phyloP scores from a whole-genome alignment of 352 stramenopile genomes.

The Peronospora farinosa region DNA sequence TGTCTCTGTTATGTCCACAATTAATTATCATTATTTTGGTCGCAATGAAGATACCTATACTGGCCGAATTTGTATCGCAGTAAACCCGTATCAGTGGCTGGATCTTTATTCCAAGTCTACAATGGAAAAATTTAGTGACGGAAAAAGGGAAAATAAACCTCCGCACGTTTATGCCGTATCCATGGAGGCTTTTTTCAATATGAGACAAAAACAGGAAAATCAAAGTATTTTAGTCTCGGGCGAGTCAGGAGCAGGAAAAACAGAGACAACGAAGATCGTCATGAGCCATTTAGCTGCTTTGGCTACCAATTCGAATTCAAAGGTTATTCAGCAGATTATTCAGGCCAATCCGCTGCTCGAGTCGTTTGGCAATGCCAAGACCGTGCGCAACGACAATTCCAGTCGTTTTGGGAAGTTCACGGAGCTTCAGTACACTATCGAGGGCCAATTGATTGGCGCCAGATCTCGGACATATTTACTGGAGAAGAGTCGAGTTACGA shows the following conservation, averaged over 20 bases:
- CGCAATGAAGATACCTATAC: slow-evolving; percentile 65
- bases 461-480: slow-evolving; percentile 87
- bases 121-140: slow-evolving; percentile 74
- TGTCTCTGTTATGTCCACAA: slow-evolving; percentile 3
- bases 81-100: slow-evolving; percentile 87
- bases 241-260: slow-evolving; percentile 94
- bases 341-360: slow-evolving; percentile 87
- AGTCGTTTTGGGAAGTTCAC: slow-evolving; percentile 86
- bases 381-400: slow-evolving; percentile 82
- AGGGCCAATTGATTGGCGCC: slow-evolving; percentile 71
- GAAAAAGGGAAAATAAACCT: slow-evolving; percentile 60
- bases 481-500: slow-evolving; percentile 89
- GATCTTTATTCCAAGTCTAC: slow-evolving; percentile 68
- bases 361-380: slow-evolving; percentile 85
- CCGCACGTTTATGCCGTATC: slow-evolving; percentile 84
- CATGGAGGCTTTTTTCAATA: slow-evolving; percentile 83
- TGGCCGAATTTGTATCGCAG: slow-evolving; percentile 82
- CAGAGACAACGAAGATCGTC: slow-evolving; percentile 94
- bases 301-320: slow-evolving; percentile 70
- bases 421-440: slow-evolving; percentile 71
- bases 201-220: slow-evolving; percentile 70
- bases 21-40: slow-evolving; percentile 2
- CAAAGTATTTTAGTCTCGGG: slow-evolving; percentile 94
- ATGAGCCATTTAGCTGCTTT: slow-evolving; percentile 90
- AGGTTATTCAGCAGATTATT: slow-evolving; percentile 93